A percentile compares a stretch with the other conserved stretches of the same genome.
These are phyloP conservation scores for Candida ficus DNA, from an alignment of 805 yeast genomes.

Conservation along the genomic window DNA sequence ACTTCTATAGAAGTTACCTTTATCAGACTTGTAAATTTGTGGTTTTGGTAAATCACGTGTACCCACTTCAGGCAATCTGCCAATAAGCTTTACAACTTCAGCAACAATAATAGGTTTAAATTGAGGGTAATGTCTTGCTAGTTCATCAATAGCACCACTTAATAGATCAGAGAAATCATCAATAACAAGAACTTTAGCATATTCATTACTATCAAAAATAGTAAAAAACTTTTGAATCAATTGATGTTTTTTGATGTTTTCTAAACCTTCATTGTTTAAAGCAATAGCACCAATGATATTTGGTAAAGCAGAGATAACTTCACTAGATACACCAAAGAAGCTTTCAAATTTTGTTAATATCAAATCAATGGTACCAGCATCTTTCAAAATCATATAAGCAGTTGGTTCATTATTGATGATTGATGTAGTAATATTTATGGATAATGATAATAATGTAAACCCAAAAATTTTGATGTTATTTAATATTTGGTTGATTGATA, in stretches of 20 bases:
- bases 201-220: slow-evolving; percentile 42
- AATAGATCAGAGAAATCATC: slow-evolving; percentile 49
- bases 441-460: slow-evolving; percentile 50
- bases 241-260: slow-evolving; percentile 40
- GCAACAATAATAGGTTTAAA: slow-evolving; percentile 54
- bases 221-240: slow-evolving; percentile 42
- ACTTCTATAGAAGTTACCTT: slow-evolving; percentile 36
- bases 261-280: slow-evolving; percentile 67
- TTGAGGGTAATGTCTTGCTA: slow-evolving; percentile 78
- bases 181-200: slow-evolving; percentile 49
- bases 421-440: slow-evolving; percentile 58
- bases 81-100: slow-evolving; percentile 42
- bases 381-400: slow-evolving; percentile 72
- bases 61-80: slow-evolving; percentile 36
- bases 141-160: slow-evolving; percentile 71
- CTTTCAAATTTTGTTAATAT: slow-evolving; percentile 52
- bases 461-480: slow-evolving; percentile 60
- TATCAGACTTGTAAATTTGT: slow-evolving; percentile 38
- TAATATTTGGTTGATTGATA: slow-evolving; percentile 54
- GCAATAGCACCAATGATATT: slow-evolving; percentile 81
- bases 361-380: slow-evolving; percentile 65
- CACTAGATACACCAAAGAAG: slow-evolving; percentile 54
- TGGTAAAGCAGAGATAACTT: slow-evolving; percentile 56
- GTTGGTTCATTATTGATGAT: slow-evolving; percentile 91
- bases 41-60: slow-evolving; percentile 33